A percentile compares a stretch with the other conserved stretches of the same genome.
Conservation (phyloP, 768 basidiomycete species). For the Leccinum boreale region DNA sequence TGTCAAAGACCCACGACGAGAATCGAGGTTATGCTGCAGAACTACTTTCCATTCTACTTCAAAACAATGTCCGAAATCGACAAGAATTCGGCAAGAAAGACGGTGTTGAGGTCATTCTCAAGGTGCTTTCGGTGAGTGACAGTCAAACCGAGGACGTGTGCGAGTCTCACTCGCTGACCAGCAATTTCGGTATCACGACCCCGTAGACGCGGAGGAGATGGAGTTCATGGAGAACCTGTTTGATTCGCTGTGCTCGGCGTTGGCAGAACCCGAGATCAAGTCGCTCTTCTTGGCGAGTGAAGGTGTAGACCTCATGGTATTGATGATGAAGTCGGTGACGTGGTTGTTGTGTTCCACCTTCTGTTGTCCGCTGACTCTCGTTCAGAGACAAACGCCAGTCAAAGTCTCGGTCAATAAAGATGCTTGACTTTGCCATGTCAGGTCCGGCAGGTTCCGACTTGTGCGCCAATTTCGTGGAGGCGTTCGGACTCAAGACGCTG, state of each 20-base stretch:
- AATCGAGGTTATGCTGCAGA: conserved; percentile 94
- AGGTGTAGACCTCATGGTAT: conserved; percentile 95
- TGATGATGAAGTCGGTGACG: conserved; percentile 88
- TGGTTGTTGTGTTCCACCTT: neutral
- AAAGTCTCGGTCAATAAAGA: conserved; percentile 82
- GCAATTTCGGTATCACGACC: conserved; percentile 88
- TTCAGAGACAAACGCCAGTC: conserved; percentile 79
- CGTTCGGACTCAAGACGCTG: conserved; percentile 81
- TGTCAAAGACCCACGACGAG: conserved; percentile 73
- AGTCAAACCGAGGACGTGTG: conserved; percentile 1
- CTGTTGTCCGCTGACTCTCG: conserved; percentile 4
- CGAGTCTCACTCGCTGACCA: conserved; percentile 30
- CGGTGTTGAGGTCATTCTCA: conserved; percentile 75
- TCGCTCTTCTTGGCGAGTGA: conserved; percentile 81
- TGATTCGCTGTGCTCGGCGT: conserved; percentile 81
- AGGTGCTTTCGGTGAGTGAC: conserved; percentile 72
- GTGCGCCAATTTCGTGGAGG: conserved; percentile 87
- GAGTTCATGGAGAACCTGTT: conserved; percentile 99
- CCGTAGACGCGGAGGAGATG: conserved; percentile 80
- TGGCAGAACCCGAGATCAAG: conserved; percentile 79
- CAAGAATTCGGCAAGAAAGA: conserved; percentile 65
- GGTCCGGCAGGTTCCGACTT: conserved; percentile 62
- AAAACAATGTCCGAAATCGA: conserved; percentile 67
- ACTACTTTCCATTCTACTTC: conserved; percentile 85
- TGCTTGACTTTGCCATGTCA: conserved; percentile 87